Evolutionary conservation across 768 basidiomycete genomes (phyloP), one percentile per base, ranked within the genome.

Genomic region (Mycena belliarum): DNA sequence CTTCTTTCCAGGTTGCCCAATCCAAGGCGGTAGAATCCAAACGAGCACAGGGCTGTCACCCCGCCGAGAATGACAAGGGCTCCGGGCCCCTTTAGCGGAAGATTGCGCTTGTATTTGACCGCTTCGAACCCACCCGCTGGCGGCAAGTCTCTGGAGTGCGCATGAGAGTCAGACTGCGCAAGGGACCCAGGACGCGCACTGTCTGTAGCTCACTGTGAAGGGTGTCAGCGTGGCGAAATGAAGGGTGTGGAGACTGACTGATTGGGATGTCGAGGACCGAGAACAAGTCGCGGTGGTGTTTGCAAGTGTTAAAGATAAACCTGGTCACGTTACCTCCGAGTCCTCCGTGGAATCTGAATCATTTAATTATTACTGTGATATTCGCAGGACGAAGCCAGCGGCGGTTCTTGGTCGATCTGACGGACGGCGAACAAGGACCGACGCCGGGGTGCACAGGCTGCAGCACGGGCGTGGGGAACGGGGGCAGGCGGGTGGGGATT

Each of bases 91-190:
- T 90, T 85, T 70, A 93, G 78, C 44, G 96, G 95, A 45, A 98
- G 84, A 74, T 95, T 96, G 65, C 96, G 90, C 74, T 94, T 95
- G 83, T 98, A 99, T 74, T 88, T 88, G 76, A 99, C 76, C 26
- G 88, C 76, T 70, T 92, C 94, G 75, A 96, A 99, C 2, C 96
- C 96, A 60, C 94, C 95, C 43, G 86, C 65, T 40, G 96, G 96
- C 66, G 96, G 96, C 86, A 99, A 89, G 70, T 99, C 96, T 75
- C 95, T 97, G 75, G 2, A 33, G 46, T 14, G 10, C 21, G 46
- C 10, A 24, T 16, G n/a, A 28, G 49, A 28, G n/a, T n/a, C n/a
- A n/a, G n/a, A n/a, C n/a, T n/a, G n/a, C n/a, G n/a, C n/a, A n/a
- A n/a, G n/a, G n/a, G n/a, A n/a, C n/a, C n/a, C 46, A 23, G 35